Percentiles rank a stretch among this genome's conserved stretches.
Conservation (phyloP, 495 filamentous ascomycete genomes). For the Aspergillus sclerotiicarbonarius region DNA sequence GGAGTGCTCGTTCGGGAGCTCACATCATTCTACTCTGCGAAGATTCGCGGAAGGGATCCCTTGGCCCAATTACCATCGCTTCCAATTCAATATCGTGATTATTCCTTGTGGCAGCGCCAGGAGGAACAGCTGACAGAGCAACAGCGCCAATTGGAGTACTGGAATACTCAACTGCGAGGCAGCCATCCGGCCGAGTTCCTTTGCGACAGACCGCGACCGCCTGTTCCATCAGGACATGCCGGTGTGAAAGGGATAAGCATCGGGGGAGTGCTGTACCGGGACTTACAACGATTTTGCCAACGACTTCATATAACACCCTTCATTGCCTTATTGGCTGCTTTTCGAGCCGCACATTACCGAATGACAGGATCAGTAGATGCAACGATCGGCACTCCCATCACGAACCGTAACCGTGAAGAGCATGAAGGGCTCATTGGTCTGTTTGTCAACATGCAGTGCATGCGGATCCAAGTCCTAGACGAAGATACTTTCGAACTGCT, state of each 20-base stretch:
- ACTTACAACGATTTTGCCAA: not conserved
- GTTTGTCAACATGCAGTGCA: slow-evolving; percentile 4
- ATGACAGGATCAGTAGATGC: slow-evolving; percentile 2
- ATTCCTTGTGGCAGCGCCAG: slow-evolving; percentile 4
- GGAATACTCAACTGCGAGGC: not conserved
- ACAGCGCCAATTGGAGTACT: slow-evolving; percentile 5
- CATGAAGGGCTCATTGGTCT: not conserved
- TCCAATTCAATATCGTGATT: slow-evolving; percentile 4
- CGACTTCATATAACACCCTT: not conserved
- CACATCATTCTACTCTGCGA: not conserved
- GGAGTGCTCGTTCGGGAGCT: not conserved
- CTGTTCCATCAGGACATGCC: not conserved
- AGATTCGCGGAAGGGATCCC: not conserved
- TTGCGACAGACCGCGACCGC: not conserved
- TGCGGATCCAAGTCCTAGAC: not conserved
- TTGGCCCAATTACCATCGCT: not conserved
- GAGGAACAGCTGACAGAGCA: not conserved
- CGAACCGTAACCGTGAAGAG: not conserved
- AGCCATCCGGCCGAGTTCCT: slow-evolving; percentile 8
- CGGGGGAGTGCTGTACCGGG: not conserved
- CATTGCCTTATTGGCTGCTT: not conserved
- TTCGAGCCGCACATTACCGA: slow-evolving; percentile 8
- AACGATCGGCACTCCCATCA: slow-evolving; percentile 3
- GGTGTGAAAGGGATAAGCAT: not conserved
- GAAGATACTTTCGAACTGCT: not conserved